A percentile compares a stretch with the other conserved stretches of the same genome.
These are phyloP conservation scores for Talaromyces verruculosus DNA, from an alignment of 2,329 filamentous ascomycete genomes.

Conservation along the genomic window DNA sequence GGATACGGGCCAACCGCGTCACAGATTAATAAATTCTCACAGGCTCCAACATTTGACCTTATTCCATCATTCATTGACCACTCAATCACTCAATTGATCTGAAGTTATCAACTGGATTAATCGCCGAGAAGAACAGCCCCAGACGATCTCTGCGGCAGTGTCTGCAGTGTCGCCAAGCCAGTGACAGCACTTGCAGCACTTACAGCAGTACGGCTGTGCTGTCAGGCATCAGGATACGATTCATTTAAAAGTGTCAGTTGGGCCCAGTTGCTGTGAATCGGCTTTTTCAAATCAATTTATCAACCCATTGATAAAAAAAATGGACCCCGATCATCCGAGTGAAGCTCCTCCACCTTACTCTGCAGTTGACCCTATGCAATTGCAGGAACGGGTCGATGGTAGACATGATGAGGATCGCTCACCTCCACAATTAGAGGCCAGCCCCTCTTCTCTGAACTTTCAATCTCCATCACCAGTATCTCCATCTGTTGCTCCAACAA, in stretches of 20 bases:
- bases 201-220: neutral
- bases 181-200: neutral
- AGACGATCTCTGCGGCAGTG: slow-evolving; percentile 5
- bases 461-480: slow-evolving; percentile 4
- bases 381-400: slow-evolving; percentile 18
- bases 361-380: slow-evolving; percentile 39
- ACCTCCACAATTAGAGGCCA: slow-evolving; percentile 14
- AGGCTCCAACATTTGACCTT: neutral
- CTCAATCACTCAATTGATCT: neutral
- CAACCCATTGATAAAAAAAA: neutral
- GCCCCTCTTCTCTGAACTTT: slow-evolving; percentile 25
- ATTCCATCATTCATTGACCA: neutral
- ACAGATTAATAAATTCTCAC: neutral
- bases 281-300: neutral
- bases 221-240: neutral
- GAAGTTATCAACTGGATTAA: neutral
- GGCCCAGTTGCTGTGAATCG: neutral
- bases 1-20: slow-evolving; percentile 2
- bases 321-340: slow-evolving; percentile 11
- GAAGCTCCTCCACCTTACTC: slow-evolving; percentile 46
- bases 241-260: neutral
- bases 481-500: neutral
- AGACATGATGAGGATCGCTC: neutral
- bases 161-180: slow-evolving; percentile 3
- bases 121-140: neutral